Conservation (phyloP, 2,329 filamentous ascomycete species). For the Orbilia brochopaga region DNA sequence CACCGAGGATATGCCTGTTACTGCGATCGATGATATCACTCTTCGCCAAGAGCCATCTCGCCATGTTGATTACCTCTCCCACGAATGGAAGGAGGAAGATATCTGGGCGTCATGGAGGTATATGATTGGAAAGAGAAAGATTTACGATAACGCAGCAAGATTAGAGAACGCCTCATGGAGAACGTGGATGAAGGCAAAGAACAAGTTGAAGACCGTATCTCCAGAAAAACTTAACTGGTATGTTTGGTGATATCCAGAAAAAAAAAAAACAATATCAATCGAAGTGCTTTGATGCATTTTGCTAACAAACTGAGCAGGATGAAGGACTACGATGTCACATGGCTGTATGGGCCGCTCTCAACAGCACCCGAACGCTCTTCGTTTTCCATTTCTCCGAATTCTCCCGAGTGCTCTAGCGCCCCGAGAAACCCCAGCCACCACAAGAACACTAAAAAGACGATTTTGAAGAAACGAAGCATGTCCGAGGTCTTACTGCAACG, state of each 20-base stretch:
- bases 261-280: background rate
- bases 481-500: slow-evolving; percentile 93
- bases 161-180: slow-evolving; percentile 97
- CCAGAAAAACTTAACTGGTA: slow-evolving; percentile 94
- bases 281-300: background rate
- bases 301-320: slow-evolving; percentile 67
- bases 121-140: slow-evolving; percentile 77
- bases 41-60: slow-evolving; percentile 61
- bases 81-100: slow-evolving; percentile 93
- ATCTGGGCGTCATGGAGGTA: slow-evolving; percentile 98
- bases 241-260: slow-evolving; percentile 58
- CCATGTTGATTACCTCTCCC: slow-evolving; percentile 93
- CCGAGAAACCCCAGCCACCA: slow-evolving; percentile 63
- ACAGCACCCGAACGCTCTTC: slow-evolving; percentile 65
- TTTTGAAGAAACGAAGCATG: slow-evolving; percentile 94
- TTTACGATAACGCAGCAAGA: slow-evolving; percentile 79
- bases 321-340: slow-evolving; percentile 96
- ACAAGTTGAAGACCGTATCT: slow-evolving; percentile 82
- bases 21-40: slow-evolving; percentile 54
- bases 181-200: slow-evolving; percentile 92
- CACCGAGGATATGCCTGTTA: slow-evolving; percentile 22
- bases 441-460: slow-evolving; percentile 79
- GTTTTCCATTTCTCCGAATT: slow-evolving; percentile 56
- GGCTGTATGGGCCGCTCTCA: slow-evolving; percentile 93
- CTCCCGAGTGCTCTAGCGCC: slow-evolving; percentile 57